Percentiles rank a stretch among this genome's conserved stretches.
Conservation (phyloP, 1,284 basidiomycete species). For the Ustilago cynodontis region DNA sequence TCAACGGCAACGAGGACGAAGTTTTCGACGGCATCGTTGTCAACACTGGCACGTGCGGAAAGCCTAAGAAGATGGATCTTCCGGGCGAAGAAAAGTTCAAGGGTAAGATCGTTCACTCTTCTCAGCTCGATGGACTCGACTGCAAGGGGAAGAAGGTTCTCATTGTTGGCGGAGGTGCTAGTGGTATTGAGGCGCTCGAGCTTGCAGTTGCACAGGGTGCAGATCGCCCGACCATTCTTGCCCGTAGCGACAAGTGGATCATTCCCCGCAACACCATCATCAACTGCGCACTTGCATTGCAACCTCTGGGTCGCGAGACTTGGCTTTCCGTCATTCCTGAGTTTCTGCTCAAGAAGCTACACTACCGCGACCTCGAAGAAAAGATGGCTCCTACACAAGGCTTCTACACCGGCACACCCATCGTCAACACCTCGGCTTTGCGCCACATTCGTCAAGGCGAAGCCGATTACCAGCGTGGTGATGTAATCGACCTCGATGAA, state of each 20-base stretch:
- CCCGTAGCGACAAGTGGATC: slow-evolving; percentile 70
- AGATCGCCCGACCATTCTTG: slow-evolving; percentile 73
- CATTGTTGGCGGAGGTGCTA: slow-evolving; percentile 76
- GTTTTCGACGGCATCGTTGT: slow-evolving; percentile 77
- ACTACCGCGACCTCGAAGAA: slow-evolving; percentile 74
- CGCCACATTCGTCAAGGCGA: slow-evolving; percentile 73
- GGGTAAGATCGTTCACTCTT: slow-evolving; percentile 75
- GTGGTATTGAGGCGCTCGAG: slow-evolving; percentile 77
- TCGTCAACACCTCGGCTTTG: slow-evolving; percentile 77
- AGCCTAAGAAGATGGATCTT: slow-evolving; percentile 74
- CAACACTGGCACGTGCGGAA: slow-evolving; percentile 75
- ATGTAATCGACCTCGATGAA: slow-evolving; percentile 73
- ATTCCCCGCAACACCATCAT: slow-evolving; percentile 73
- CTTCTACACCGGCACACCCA: slow-evolving; percentile 67
- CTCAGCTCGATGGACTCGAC: slow-evolving; percentile 73
- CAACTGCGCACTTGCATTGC: slow-evolving; percentile 74
- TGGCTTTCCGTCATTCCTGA: slow-evolving; percentile 72
- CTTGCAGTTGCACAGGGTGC: slow-evolving; percentile 71
- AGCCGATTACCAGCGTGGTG: slow-evolving; percentile 75
- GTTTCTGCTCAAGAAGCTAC: slow-evolving; percentile 73
- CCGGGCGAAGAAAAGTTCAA: slow-evolving; percentile 73
- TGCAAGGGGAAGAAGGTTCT: slow-evolving; percentile 72
- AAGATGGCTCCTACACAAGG: slow-evolving; percentile 67
- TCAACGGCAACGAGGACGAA: slow-evolving; percentile 70
- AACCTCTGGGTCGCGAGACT: slow-evolving; percentile 74